phyloP scores from a whole-genome alignment of 495 filamentous ascomycete genomes.

The Eremomyces bilateralis region DNA sequence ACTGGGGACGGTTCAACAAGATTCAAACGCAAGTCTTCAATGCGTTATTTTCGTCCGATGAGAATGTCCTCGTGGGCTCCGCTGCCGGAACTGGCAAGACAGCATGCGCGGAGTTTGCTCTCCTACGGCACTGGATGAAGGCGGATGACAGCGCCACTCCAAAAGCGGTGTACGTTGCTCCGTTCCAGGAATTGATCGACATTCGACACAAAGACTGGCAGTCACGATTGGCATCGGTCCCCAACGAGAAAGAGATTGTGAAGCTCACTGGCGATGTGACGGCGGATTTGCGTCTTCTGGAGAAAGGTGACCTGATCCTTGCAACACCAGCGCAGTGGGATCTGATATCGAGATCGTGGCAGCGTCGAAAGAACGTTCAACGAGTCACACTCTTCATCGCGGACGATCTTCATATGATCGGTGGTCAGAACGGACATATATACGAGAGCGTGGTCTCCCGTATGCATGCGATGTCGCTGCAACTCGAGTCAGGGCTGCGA shows the following conservation, averaged over 20 bases:
- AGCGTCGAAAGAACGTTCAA: slow-evolving; percentile 83
- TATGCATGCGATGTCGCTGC: slow-evolving; percentile 88
- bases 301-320: slow-evolving; percentile 73
- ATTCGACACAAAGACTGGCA: slow-evolving; percentile 62
- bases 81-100: slow-evolving; percentile 92
- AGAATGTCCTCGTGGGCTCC: slow-evolving; percentile 79
- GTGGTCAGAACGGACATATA: slow-evolving; percentile 67
- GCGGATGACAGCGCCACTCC: slow-evolving; percentile 27
- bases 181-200: slow-evolving; percentile 88
- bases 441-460: slow-evolving; percentile 93
- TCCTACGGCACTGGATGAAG: slow-evolving; percentile 72
- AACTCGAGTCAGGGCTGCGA: slow-evolving; percentile 64
- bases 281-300: slow-evolving; percentile 73
- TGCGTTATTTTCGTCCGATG: slow-evolving; percentile 67
- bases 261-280: slow-evolving; percentile 91
- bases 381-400: slow-evolving; percentile 82
- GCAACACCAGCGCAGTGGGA: slow-evolving; percentile 94
- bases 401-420: slow-evolving; percentile 92
- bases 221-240: slow-evolving; percentile 44
- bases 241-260: slow-evolving; percentile 75
- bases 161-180: slow-evolving; percentile 82
- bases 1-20: slow-evolving; percentile 86
- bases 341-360: slow-evolving; percentile 85
- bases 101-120: slow-evolving; percentile 81
- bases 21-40: slow-evolving; percentile 96